Evolutionary conservation across 164 flowering plant species (phyloP).

Genomic region (Magnolia sinica): DNA sequence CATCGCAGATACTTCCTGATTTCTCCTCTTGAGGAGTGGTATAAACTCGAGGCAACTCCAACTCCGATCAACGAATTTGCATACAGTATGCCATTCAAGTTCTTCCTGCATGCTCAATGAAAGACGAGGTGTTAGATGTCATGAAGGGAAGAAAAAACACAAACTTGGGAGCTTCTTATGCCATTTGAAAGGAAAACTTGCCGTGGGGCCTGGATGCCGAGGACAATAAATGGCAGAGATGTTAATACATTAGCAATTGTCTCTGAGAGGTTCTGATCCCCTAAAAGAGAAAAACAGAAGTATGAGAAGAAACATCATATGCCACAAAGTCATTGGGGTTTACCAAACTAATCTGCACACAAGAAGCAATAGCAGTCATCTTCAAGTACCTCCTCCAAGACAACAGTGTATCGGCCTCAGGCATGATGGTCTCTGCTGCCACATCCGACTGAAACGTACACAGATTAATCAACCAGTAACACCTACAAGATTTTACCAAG

Average conservation of each 20-base stretch:
- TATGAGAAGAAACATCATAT: neutral
- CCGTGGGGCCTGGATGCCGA: constrained; percentile 93
- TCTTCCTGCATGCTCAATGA: constrained; percentile 53
- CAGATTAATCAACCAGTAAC: neutral
- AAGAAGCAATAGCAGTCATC: neutral
- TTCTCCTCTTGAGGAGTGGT: constrained; percentile 87
- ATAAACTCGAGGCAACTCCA: constrained; percentile 88
- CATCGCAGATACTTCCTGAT: constrained; percentile 70
- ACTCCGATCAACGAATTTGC: constrained; percentile 96
- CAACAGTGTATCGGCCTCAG: constrained; percentile 59
- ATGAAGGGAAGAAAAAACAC: neutral
- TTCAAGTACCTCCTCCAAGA: constrained; percentile 44
- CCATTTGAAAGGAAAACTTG: constrained; percentile 13
- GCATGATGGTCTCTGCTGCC: constrained; percentile 82
- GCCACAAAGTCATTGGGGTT: neutral
- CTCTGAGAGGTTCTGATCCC: constrained; percentile 58
- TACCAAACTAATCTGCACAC: neutral
- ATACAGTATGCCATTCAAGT: constrained; percentile 58
- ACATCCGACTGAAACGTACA: constrained; percentile 41
- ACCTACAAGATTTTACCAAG: neutral
- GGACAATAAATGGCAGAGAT: constrained; percentile 83
- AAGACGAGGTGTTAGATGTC: neutral
- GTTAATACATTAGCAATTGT: constrained; percentile 84
- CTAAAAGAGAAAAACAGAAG: constrained; percentile 29
- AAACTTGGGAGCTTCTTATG: neutral